Percentiles rank a stretch among this genome's conserved stretches.
These are phyloP conservation scores for Sclerotinia glacialis DNA, from an alignment of 2,329 filamentous ascomycete genomes.

Conservation along the genomic window DNA sequence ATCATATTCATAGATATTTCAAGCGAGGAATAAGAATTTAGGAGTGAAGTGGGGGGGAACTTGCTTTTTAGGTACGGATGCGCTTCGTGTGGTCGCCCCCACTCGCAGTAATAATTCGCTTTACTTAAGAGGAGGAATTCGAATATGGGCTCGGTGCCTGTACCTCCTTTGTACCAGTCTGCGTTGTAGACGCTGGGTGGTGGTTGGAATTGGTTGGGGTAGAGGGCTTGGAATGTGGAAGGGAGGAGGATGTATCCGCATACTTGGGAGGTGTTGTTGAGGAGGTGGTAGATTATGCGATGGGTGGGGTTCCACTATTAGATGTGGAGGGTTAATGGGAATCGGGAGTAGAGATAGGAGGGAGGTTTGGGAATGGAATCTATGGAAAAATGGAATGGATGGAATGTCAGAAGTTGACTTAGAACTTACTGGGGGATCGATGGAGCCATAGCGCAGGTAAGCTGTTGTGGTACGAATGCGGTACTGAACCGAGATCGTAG, in stretches of 20 bases:
- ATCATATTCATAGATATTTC: no score
- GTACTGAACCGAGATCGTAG: background rate
- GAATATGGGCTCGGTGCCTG: background rate
- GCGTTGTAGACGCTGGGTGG: background rate
- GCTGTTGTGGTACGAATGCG: background rate
- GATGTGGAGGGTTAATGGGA: background rate
- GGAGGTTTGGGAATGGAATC: background rate
- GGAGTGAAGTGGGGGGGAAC: background rate
- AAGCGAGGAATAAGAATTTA: background rate
- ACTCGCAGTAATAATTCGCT: slow-evolving; percentile 6
- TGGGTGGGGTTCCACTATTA: slow-evolving; percentile 2
- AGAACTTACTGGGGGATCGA: background rate
- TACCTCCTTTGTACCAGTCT: background rate
- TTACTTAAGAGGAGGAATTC: slow-evolving; percentile 1
- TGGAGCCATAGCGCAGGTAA: slow-evolving; percentile 3
- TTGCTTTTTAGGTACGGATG: background rate
- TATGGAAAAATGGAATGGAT: background rate
- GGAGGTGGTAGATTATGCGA: slow-evolving; percentile 8
- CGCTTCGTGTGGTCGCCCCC: background rate
- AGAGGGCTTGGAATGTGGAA: background rate
- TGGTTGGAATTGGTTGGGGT: background rate
- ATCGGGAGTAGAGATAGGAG: background rate
- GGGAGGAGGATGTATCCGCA: slow-evolving; percentile 6
- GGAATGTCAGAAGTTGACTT: background rate
- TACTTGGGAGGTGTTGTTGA: background rate